These are phyloP conservation scores for Candida sonorensis DNA, from an alignment of 805 yeast species.

Conservation along the genomic window DNA sequence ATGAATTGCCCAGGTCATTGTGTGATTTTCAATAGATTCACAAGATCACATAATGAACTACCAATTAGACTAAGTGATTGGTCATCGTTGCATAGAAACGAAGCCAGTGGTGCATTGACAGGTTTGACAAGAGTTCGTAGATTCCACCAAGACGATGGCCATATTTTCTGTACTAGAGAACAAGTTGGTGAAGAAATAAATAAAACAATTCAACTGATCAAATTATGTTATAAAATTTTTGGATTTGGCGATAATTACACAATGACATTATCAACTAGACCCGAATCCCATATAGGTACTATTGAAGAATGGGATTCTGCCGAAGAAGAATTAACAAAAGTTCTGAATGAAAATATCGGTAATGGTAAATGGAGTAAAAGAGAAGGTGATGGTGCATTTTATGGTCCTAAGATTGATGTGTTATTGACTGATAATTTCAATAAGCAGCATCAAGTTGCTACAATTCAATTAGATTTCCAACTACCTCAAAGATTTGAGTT, in stretches of 20 bases:
- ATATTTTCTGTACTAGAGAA: slow-evolving; percentile 76
- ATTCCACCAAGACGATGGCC: slow-evolving; percentile 98
- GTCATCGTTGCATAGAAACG: slow-evolving; percentile 89
- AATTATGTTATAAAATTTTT: slow-evolving; percentile 65
- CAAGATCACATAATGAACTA: slow-evolving; percentile 76
- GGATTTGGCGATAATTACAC: slow-evolving; percentile 48
- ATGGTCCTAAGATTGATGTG: slow-evolving; percentile 95
- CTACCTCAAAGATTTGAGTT: slow-evolving; percentile 80
- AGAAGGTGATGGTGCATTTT: slow-evolving; percentile 95
- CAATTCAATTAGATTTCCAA: slow-evolving; percentile 93
- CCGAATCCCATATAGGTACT: slow-evolving; percentile 75
- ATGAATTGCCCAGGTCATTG: slow-evolving; percentile 46
- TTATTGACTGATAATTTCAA: slow-evolving; percentile 72
- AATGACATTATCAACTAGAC: slow-evolving; percentile 79
- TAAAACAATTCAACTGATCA: slow-evolving; percentile 65
- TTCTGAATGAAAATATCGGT: slow-evolving; percentile 47
- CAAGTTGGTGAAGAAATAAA: slow-evolving; percentile 74
- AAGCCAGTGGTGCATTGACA: slow-evolving; percentile 86
- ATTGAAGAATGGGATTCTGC: slow-evolving; percentile 77
- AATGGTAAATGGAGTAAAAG: slow-evolving; percentile 56
- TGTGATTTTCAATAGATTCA: slow-evolving; percentile 64
- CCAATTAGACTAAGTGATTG: slow-evolving; percentile 86
- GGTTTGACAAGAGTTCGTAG: slow-evolving; percentile 91
- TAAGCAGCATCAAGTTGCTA: slow-evolving; percentile 89
- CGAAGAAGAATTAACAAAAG: slow-evolving; percentile 55